Conservation (phyloP, 2,329 filamentous ascomycete genomes). For the Calonectria hawksworthii region DNA sequence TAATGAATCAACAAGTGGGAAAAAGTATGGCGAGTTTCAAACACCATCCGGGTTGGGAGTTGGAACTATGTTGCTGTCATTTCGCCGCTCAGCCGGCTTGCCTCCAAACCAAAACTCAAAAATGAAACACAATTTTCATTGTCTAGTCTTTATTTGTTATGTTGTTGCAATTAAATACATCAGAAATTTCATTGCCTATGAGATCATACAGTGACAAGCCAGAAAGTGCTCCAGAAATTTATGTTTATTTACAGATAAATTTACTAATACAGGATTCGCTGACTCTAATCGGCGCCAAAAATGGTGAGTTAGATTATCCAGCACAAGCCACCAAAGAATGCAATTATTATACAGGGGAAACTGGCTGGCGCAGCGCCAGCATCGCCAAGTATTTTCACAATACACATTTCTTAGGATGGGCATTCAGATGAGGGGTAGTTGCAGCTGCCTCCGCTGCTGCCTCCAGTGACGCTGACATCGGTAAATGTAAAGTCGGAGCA, state of each 20-base stretch:
- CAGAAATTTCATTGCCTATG: too few species aligned
- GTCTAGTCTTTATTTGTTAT: too few species aligned
- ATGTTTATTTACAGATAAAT: neutral
- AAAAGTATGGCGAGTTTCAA: too few species aligned
- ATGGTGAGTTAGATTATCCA: neutral
- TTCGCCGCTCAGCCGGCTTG: too few species aligned
- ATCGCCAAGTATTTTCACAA: neutral
- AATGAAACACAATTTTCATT: too few species aligned
- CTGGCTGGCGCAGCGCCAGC: neutral
- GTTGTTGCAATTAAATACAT: too few species aligned
- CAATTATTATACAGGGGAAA: neutral
- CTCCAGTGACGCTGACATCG: conserved; percentile 63
- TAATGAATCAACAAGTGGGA: too few species aligned
- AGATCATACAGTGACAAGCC: too few species aligned
- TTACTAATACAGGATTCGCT: neutral
- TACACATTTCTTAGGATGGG: conserved; percentile 53
- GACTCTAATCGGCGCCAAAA: neutral
- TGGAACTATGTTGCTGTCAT: too few species aligned
- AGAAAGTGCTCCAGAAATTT: neutral
- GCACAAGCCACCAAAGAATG: neutral
- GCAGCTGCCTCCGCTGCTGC: conserved; percentile 43
- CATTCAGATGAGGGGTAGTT: conserved; percentile 30
- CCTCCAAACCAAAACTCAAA: too few species aligned
- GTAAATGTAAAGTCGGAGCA: conserved; percentile 65
- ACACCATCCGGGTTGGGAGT: too few species aligned